Evolutionary conservation across 768 basidiomycete genomes (phyloP).

Genomic region (Exsudoporus frostii): DNA sequence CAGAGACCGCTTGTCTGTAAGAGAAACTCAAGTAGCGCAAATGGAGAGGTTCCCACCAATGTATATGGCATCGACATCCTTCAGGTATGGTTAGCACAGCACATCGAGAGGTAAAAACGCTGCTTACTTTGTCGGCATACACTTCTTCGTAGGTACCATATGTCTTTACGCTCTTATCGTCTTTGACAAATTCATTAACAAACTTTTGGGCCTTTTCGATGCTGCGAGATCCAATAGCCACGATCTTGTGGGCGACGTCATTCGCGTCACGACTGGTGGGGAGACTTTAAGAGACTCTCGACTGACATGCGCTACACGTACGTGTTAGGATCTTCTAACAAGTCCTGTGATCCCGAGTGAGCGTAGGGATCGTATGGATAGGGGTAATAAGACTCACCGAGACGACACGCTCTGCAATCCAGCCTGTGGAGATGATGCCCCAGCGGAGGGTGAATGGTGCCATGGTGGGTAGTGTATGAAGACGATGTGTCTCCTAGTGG

Average conservation of each 20-base stretch:
- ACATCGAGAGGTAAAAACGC: not conserved
- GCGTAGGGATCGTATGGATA: not conserved
- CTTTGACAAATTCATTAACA: not conserved
- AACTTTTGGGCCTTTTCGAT: not conserved
- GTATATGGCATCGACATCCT: not conserved
- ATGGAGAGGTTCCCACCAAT: not conserved
- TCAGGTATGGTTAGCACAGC: not conserved
- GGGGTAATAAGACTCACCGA: slow-evolving; percentile 29
- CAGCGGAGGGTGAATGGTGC: not conserved
- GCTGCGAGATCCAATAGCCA: not conserved
- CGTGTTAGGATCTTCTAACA: not conserved
- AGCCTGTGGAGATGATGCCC: not conserved
- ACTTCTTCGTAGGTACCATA: not conserved
- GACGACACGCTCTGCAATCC: slow-evolving; percentile 4
- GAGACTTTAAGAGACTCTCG: not conserved
- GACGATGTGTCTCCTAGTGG: not conserved
- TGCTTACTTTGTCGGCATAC: not conserved
- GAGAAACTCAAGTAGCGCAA: not conserved
- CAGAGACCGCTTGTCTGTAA: too few species aligned
- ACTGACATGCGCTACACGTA: not conserved
- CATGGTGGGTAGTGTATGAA: not conserved
- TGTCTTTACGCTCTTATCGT: not conserved
- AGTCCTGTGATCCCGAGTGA: not conserved
- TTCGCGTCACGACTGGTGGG: not conserved
- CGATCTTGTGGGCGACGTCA: not conserved